These are phyloP conservation scores for Babesia bigemina DNA, from an alignment of 169 alveolate genomes.

Conservation along the genomic window DNA sequence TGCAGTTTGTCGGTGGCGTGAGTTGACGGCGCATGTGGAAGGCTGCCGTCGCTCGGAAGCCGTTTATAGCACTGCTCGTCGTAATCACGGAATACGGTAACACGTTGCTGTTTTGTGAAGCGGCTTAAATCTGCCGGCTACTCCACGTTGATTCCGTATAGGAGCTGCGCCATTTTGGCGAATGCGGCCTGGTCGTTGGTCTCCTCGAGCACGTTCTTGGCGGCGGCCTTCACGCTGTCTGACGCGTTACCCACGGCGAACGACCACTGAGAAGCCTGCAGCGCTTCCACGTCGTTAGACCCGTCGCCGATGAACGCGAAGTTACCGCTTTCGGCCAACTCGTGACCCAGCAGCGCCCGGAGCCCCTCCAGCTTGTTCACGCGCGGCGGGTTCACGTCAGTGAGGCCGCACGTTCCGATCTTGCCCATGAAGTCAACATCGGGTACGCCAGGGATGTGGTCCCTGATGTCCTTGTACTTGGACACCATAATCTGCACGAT, in stretches of 20 bases:
- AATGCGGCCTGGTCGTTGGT: constrained; percentile 56
- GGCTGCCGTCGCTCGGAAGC: no score
- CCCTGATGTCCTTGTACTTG: background rate
- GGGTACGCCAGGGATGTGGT: background rate
- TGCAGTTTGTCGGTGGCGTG: no score
- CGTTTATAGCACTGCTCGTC: no score
- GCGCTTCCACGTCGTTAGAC: constrained; percentile 43
- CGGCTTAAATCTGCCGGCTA: background rate
- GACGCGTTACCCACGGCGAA: constrained; percentile 60
- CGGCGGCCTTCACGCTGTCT: constrained; percentile 31
- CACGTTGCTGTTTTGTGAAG: no score
- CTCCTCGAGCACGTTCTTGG: constrained; percentile 31
- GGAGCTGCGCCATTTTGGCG: constrained; percentile 21
- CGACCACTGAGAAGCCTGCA: constrained; percentile 14
- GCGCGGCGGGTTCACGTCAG: constrained; percentile 28
- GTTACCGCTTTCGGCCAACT: background rate
- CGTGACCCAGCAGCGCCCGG: background rate
- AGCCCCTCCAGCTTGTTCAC: constrained; percentile 22
- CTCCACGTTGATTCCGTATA: constrained; percentile 35
- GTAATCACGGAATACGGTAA: no score
- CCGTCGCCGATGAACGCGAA: constrained; percentile 49
- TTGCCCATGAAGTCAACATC: constrained; percentile 17
- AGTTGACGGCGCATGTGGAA: no score
- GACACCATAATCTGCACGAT: constrained; percentile 8
- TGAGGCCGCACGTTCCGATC: constrained; percentile 1